These are phyloP conservation scores for Zizania latifolia DNA, from an alignment of 176 grass and related monocot species.

Conservation along the genomic window DNA sequence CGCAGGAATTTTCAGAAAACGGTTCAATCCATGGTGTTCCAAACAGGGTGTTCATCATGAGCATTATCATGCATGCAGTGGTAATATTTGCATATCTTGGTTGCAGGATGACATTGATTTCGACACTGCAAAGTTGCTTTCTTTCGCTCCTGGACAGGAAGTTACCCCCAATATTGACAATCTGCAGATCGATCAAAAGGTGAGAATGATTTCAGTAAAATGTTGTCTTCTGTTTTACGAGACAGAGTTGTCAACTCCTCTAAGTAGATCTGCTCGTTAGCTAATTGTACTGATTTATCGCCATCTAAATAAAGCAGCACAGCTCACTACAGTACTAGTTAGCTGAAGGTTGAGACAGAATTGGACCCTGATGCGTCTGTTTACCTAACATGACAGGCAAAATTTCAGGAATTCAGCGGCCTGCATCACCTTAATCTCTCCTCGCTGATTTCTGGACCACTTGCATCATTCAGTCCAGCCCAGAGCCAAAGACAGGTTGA, in stretches of 20 bases:
- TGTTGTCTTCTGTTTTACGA: background rate
- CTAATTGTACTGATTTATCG: background rate
- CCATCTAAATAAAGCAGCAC: background rate
- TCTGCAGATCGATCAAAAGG: conserved; percentile 31
- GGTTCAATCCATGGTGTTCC: too few species aligned
- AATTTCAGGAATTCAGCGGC: conserved; percentile 31
- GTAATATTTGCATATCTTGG: background rate
- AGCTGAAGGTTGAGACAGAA: conserved; percentile 14
- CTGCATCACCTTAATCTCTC: conserved; percentile 34
- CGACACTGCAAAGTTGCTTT: conserved; percentile 26
- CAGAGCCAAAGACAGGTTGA: conserved; percentile 8
- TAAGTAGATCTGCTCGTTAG: background rate
- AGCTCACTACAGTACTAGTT: background rate
- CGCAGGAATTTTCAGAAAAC: too few species aligned
- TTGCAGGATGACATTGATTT: conserved; percentile 20
- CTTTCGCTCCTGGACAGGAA: conserved; percentile 27
- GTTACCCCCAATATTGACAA: background rate
- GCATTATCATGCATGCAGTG: background rate
- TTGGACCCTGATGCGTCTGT: background rate
- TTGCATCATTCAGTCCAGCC: conserved; percentile 19
- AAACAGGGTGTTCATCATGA: too few species aligned
- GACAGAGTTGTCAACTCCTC: background rate
- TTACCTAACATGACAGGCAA: conserved; percentile 10
- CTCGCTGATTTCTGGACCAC: conserved; percentile 21
- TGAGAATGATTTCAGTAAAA: background rate